Evolutionary conservation across 1,139 yeast species (phyloP), one percentile per base, ranked within the genome.

Genomic region (Suhomyces bribrorum): DNA sequence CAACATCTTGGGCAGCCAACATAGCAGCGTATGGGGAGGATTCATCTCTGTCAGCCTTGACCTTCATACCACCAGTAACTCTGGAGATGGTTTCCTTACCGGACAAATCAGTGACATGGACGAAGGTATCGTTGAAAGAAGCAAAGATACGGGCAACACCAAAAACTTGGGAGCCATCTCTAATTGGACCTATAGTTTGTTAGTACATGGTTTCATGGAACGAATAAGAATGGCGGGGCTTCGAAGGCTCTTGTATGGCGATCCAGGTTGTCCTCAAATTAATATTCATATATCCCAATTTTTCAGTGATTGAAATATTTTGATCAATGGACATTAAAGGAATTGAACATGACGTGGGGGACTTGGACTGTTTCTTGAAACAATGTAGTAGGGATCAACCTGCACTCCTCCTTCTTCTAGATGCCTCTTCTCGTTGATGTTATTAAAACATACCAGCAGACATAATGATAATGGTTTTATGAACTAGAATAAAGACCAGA

Each of bases 31-130:
- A 94, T 75, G 99, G 98, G 59, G 98, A 88, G 54, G 98, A 92
- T 83, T 94, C 98, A 73, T 94, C 99, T 83, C 97, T 89, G 80
- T 94, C 99, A 66, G 98, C 98, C 85, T 94, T 94, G 74, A 94
- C 99, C 84, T 94, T 94, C 98, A 94, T 94, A 83, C 99, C 99
- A 83, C 99, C 98, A 71, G 99, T 94, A 61, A 94, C 97, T 82
- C 98, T 89, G 81, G 96, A 85, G 71, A 94, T 92, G 81, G 99
- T 94, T 82, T 94, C 99, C 78, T 90, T 94, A 76, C 99, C 99
- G 64, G 98, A 87, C 64, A 90, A 81, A 83, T 94, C 99, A 66
- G 99, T 94, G 65, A 94, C 95, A 77, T 94, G 99, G 64, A 94
- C 98, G 80, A 94, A 94, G 58, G 99, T 94, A 81, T 94, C 99